Conservation (phyloP, 371 early-diverging fungal genomes). For the Lichtheimia hyalospora region DNA sequence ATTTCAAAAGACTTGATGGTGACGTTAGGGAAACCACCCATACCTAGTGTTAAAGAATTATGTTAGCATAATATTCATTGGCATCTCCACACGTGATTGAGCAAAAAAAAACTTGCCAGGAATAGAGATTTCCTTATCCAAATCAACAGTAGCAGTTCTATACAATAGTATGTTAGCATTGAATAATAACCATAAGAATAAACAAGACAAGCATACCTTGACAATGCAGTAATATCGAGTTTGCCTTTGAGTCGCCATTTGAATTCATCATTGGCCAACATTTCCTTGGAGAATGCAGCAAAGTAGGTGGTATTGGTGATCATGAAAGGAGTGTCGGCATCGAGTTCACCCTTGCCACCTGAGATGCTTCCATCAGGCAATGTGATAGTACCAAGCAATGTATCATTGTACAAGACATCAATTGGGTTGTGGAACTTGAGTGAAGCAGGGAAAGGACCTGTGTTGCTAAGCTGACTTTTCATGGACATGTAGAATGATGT, state of each 20-base stretch:
- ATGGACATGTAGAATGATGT: conserved; percentile 50
- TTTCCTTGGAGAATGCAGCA: conserved; percentile 51
- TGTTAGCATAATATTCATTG: neutral
- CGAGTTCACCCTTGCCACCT: conserved; percentile 48
- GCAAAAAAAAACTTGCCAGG: conserved; percentile 22
- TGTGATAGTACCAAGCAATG: conserved; percentile 52
- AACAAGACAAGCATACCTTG: conserved; percentile 44
- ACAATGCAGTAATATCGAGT: conserved; percentile 57
- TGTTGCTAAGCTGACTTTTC: conserved; percentile 49
- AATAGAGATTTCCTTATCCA: conserved; percentile 37
- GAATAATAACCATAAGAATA: conserved; percentile 35
- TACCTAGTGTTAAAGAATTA: conserved; percentile 33
- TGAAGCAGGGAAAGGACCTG: conserved; percentile 60
- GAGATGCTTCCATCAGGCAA: conserved; percentile 45
- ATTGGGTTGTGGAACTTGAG: conserved; percentile 48
- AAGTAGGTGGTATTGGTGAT: conserved; percentile 49
- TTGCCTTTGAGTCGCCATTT: conserved; percentile 59
- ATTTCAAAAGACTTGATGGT: conserved; percentile 55
- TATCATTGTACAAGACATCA: conserved; percentile 38
- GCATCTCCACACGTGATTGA: neutral
- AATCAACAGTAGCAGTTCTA: conserved; percentile 43
- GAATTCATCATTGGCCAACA: conserved; percentile 53
- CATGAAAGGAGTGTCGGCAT: conserved; percentile 42
- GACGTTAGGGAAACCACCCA: conserved; percentile 58
- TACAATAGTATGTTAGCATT: conserved; percentile 13